Base-by-base conservation (phyloP, 352 stramenopile species). In the Globisporangium spinosum region DNA sequence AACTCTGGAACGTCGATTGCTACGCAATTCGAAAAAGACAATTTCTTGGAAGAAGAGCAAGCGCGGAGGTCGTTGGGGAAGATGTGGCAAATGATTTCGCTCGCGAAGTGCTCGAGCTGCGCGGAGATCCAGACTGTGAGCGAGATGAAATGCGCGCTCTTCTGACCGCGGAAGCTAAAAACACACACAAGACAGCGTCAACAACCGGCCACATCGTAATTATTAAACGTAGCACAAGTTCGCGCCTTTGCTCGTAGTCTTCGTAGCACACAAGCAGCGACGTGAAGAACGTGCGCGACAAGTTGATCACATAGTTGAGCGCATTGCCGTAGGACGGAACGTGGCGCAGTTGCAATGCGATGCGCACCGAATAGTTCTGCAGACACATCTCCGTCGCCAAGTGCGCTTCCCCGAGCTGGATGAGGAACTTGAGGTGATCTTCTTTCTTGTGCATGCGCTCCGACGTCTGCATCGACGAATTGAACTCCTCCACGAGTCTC, bases 261-360 rank as follows among this genome's bases (percentile, higher is more conserved):
- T 95, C 78, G 64, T 93, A 95, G 67, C 85, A 93, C 53, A 93
- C 84, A 3, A 95, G 71, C 10, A 95, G 68, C 0, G 85, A 91
- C n/a, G 87, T 92, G 76, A 95, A 95, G 73, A 95, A 93, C 0
- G 87, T 91, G 12, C 87, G 73, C 4, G 87, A 93, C 38, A 93
- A 76, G 38, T 91, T 91, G 59, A 95, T 89, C 23, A 95, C 84
- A 64, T 92, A 95, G 67, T 89, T 88, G 53, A 93, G 78, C 23
- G 78, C 70, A 64, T 91, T 90, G 10, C 87, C 87, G 35, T 87
- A 85, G 22, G 83, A 90, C 29, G 82, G 83, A 2, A 95, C 85
- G 25, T 90, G 79, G 2, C 85, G 83, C 40, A 95, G 71, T 55
- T 95, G 85, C 29, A 91, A 66, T 0, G 83, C 84, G 20, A 95